Evolutionary conservation across 2,329 filamentous ascomycete species (phyloP), one percentile per base, ranked within the genome.

Genomic region (Arthrobotrys iridis): DNA sequence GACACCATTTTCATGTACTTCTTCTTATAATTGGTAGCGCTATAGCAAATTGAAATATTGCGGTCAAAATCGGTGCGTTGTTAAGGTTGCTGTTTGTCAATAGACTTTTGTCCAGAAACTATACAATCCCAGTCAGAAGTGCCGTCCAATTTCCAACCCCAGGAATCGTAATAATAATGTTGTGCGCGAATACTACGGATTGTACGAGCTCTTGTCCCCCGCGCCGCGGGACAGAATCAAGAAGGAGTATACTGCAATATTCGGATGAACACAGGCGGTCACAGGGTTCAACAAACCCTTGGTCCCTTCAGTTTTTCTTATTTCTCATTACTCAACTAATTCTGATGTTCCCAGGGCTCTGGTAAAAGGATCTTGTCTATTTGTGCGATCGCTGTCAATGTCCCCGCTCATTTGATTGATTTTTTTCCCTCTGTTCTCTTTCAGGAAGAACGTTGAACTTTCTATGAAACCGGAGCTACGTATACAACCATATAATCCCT

Each of bases 151-250:
- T 60, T 60, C 33, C 37, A 41, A 60, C 15, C n/a, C 55, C 13
- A 6, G 46, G 8, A 0, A 35, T n/a, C n/a, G n/a, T n/a, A 18
- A 26, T 37, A 24, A 37, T 35, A 55, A 37, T 55, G 50, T 55
- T 37, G 28, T 37, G 50, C 30, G 50, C 50, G 50, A 55, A 37
- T 37, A 37, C 18, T n/a, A 33, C 50, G 50, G 37, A 37, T 37
- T 24, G 10, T n/a, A 33, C 50, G 60, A 64, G 60, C 60, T 64
- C 60, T 20, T n/a, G n/a, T n/a, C n/a, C n/a, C n/a, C n/a, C 28
- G 7, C 20, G 41, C 43, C 63, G 26, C 30, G 28, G 22, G 28
- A 59, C 50, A 67, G 64, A 60, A 70, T 70, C 35, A n/a, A 70
- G 65, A 70, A 70, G 65, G 55, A 52, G 55, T 35, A 62, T 45